Evolutionary conservation across 2,329 filamentous ascomycete species (phyloP).

Genomic region (Pestalotiopsis fici): DNA sequence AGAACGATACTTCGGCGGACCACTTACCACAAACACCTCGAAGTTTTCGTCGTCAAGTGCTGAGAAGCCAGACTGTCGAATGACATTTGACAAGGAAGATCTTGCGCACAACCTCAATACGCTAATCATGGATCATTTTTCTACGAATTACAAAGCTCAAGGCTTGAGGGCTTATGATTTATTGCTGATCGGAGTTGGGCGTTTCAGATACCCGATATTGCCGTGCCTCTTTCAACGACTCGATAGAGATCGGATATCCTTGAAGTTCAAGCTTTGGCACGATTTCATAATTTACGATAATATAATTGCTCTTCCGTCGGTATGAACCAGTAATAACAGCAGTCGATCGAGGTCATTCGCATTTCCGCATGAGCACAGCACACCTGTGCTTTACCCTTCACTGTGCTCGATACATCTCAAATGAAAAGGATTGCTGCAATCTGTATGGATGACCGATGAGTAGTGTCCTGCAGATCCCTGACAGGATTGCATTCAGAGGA

Average conservation of each 20-base stretch:
- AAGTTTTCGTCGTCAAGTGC: background rate
- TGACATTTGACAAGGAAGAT: background rate
- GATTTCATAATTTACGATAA: background rate
- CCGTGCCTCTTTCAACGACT: background rate
- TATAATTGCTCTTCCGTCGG: background rate
- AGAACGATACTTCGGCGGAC: background rate
- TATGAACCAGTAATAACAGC: background rate
- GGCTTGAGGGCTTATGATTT: background rate
- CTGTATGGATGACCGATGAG: background rate
- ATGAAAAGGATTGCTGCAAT: background rate
- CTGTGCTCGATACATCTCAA: background rate
- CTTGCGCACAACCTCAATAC: background rate
- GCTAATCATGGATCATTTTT: background rate
- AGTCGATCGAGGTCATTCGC: background rate
- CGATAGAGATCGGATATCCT: background rate
- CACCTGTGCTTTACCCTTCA: background rate
- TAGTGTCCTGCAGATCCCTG: background rate
- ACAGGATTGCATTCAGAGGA: background rate
- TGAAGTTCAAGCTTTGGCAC: background rate
- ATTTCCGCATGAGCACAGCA: background rate
- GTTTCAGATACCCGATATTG: slow-evolving; percentile 1
- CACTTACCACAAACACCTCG: background rate
- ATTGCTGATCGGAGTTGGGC: background rate
- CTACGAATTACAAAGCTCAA: background rate
- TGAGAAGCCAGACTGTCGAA: background rate